Evolutionary conservation across 2,329 filamentous ascomycete species (phyloP), one percentile per base, ranked within the genome.

Genomic region (Cylindrodendrum hubeiense): DNA sequence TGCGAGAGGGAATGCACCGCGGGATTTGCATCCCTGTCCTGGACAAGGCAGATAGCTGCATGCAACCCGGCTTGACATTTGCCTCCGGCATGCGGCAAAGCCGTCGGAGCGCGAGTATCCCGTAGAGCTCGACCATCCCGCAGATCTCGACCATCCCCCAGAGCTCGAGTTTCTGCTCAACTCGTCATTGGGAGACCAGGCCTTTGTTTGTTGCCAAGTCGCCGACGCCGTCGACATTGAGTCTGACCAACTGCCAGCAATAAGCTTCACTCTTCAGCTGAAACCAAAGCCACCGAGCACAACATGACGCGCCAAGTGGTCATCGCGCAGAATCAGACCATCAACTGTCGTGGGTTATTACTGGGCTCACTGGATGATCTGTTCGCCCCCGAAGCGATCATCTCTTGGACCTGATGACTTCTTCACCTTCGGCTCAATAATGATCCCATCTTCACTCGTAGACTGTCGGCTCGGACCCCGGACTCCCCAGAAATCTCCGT

Each of bases 1-100:
- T 22, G 51, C 26, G n/a, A 44, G 24, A 41, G 34, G 54, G 13
- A 50, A 44, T 30, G 34, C 34, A 24, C 28, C 58, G 43, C 41
- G 58, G 56, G 44, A 62, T 51, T 50, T 44, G 51, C 26, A 34
- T 33, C 59, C 59, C 28, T 34, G 44, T 7, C 19, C 41, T 30
- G 22, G 51, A 33, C 59, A 39, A 55, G 34, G 33, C 59, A 52
- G 39, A n/a, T 22, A n/a, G 10, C 33, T 55, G 59, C 51, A 62
- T 62, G 51, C 19, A 56, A 62, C 59, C 51, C 33, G 21, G 15
- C 51, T 13, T 13, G 44, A 43, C n/a, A 33, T 33, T 50, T 50
- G 47, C 47, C 47, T 33, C 47, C 22, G 19, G 26, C 47, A 39
- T 8, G 37, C 37, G 37, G 37, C 15, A 39, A 1, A 6, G 37